A percentile compares a stretch with the other conserved stretches of the same genome.
Conservation (phyloP, 2,329 filamentous ascomycete species). For the Penicillium janthinellum region DNA sequence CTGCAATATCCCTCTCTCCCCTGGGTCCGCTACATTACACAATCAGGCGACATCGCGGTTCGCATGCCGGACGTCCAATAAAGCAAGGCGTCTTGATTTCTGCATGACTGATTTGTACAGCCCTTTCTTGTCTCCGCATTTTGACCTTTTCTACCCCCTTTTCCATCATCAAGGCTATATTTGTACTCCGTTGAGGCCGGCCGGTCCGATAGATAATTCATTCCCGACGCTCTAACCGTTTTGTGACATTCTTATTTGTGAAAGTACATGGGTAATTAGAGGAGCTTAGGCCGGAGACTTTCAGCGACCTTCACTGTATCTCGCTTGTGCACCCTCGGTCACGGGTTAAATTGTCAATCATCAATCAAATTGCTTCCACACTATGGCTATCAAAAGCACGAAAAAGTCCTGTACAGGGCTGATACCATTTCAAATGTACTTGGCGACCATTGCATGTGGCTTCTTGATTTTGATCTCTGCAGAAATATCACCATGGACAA, state of each 20-base stretch:
- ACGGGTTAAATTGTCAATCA: too few relatives aligned
- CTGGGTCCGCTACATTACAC: constrained; percentile 98
- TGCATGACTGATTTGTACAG: constrained; percentile 28
- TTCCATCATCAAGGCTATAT: constrained; percentile 11
- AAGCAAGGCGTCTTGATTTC: constrained; percentile 29
- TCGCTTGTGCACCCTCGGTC: too few relatives aligned
- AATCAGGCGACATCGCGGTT: constrained; percentile 95
- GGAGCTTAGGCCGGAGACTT: background rate
- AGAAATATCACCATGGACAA: too few relatives aligned
- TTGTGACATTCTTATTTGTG: background rate
- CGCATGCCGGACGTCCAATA: constrained; percentile 86
- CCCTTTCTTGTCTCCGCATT: constrained; percentile 9
- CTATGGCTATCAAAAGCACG: too few relatives aligned
- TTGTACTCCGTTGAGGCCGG: constrained; percentile 28
- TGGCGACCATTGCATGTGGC: too few relatives aligned
- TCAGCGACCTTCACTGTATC: background rate
- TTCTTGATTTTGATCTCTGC: too few relatives aligned
- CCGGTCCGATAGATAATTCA: constrained; percentile 35
- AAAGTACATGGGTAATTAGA: background rate
- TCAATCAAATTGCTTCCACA: too few relatives aligned
- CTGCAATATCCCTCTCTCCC: constrained; percentile 96
- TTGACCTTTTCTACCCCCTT: constrained; percentile 1
- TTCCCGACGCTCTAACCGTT: constrained; percentile 12
- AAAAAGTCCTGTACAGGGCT: too few relatives aligned
- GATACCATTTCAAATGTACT: too few relatives aligned